phyloP scores from a whole-genome alignment of 2,329 filamentous ascomycete species.

The Claviceps digitariae region DNA sequence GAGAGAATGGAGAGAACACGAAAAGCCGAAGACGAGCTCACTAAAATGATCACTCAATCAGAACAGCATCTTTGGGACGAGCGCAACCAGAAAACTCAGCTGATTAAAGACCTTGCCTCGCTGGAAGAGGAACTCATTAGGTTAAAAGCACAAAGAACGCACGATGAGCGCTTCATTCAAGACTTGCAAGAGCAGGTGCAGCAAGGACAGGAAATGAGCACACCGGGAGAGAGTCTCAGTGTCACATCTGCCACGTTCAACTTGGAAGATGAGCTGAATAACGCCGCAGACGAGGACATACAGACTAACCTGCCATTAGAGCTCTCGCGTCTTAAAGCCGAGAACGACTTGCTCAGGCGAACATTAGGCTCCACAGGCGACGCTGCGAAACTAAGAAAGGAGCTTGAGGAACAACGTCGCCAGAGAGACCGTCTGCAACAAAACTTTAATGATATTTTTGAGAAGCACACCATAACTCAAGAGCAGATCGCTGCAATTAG shows the following conservation, averaged over 20 bases:
- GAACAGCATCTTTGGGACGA: slow-evolving; percentile 29
- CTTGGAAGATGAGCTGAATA: slow-evolving; percentile 48
- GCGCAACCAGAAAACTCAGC: slow-evolving; percentile 30
- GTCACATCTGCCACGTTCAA: slow-evolving; percentile 20
- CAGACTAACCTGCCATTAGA: slow-evolving; percentile 33
- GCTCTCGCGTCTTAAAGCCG: slow-evolving; percentile 45
- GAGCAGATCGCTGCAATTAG: slow-evolving; percentile 44
- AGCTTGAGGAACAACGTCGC: slow-evolving; percentile 40
- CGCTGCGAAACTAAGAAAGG: slow-evolving; percentile 37
- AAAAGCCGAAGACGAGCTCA: slow-evolving; percentile 26
- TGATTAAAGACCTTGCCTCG: slow-evolving; percentile 30
- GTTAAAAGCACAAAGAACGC: slow-evolving; percentile 31
- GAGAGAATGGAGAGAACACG: slow-evolving; percentile 20
- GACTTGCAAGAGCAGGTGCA: slow-evolving; percentile 48
- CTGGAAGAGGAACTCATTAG: slow-evolving; percentile 34
- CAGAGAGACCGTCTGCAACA: slow-evolving; percentile 38
- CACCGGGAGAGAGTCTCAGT: slow-evolving; percentile 10
- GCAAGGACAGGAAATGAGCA: slow-evolving; percentile 15
- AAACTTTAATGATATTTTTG: slow-evolving; percentile 41
- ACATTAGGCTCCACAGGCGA: slow-evolving; percentile 40
- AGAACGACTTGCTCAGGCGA: slow-evolving; percentile 44
- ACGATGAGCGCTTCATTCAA: slow-evolving; percentile 40
- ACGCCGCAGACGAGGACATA: slow-evolving; percentile 26
- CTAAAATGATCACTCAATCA: slow-evolving; percentile 27
- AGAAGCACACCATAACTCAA: slow-evolving; percentile 43